Conservation (phyloP, 1,139 yeast species). For the Hanseniaspora gamundiae region DNA sequence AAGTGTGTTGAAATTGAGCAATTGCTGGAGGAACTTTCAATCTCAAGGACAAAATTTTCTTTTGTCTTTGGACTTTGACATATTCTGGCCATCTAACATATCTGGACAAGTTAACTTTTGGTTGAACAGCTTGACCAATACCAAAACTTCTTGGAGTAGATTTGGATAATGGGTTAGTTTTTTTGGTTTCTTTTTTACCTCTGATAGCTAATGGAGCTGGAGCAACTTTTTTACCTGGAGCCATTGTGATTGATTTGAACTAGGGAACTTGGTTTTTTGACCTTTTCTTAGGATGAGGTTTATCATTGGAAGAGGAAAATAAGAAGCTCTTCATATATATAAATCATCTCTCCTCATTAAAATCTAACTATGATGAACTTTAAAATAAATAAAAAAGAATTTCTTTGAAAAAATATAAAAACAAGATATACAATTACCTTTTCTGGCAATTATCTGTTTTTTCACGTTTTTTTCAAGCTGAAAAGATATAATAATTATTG, state of each 20-base stretch:
- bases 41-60: constrained; percentile 87
- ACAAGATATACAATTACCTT: no score
- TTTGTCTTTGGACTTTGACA: constrained; percentile 95
- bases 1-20: constrained; percentile 87
- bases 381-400: no score
- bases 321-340: no score
- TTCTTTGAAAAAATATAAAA: no score
- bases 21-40: constrained; percentile 98
- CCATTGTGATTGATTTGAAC: constrained; percentile 30
- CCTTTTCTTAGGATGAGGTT: not conserved
- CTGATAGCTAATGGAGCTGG: constrained; percentile 70
- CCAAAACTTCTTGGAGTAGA: constrained; percentile 90
- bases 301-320: not conserved
- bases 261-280: not conserved
- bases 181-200: constrained; percentile 31
- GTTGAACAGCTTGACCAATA: constrained; percentile 90
- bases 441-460: no score
- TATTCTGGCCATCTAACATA: constrained; percentile 98
- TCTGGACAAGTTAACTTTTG: constrained; percentile 91
- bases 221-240: constrained; percentile 76
- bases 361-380: no score
- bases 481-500: no score
- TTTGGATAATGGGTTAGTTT: constrained; percentile 69
- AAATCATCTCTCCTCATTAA: not conserved
- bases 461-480: no score